phyloP scores from a whole-genome alignment of 2,329 filamentous ascomycete genomes.

The Paraphoma sp. region DNA sequence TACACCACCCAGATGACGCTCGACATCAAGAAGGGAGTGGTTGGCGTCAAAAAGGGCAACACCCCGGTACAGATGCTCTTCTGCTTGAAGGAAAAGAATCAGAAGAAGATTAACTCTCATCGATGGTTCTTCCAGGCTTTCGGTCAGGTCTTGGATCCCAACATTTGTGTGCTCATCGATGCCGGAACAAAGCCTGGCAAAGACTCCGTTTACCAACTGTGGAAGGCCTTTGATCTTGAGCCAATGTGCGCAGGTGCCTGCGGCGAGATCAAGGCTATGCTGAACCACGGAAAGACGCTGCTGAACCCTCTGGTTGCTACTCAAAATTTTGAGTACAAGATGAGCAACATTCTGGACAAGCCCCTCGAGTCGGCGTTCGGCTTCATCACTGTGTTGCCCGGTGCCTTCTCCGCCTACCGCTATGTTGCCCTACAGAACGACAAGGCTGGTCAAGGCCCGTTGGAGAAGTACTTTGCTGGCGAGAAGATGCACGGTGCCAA shows the following conservation, averaged over 20 bases:
- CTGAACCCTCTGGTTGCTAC: conserved; percentile 93
- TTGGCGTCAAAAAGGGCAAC: conserved; percentile 79
- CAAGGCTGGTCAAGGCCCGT: conserved; percentile 87
- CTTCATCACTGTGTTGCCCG: conserved; percentile 95
- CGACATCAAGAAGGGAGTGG: conserved; percentile 87
- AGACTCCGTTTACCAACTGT: conserved; percentile 95
- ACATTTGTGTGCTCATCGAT: conserved; percentile 95
- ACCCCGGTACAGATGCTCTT: conserved; percentile 97
- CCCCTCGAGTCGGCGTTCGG: conserved; percentile 96
- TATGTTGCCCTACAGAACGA: conserved; percentile 96
- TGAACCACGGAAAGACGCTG: conserved; percentile 85
- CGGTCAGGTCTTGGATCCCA: conserved; percentile 87
- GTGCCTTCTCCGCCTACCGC: conserved; percentile 97
- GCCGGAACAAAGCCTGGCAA: conserved; percentile 93
- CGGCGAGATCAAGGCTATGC: conserved; percentile 98
- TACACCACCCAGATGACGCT: conserved; percentile 88
- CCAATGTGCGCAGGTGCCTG: conserved; percentile 98
- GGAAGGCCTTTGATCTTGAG: conserved; percentile 98
- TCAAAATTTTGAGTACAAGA: conserved; percentile 99
- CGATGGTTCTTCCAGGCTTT: conserved; percentile 99
- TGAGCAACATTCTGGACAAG: conserved; percentile 99
- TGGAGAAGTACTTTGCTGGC: conserved; percentile 96
- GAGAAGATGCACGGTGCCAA: conserved; percentile 94
- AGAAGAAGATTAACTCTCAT: conserved; percentile 99
- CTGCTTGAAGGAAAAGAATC: conserved; percentile 98